Base-by-base conservation (phyloP, 2,329 filamentous ascomycete species). In the Stagonosporopsis rhizophila region DNA sequence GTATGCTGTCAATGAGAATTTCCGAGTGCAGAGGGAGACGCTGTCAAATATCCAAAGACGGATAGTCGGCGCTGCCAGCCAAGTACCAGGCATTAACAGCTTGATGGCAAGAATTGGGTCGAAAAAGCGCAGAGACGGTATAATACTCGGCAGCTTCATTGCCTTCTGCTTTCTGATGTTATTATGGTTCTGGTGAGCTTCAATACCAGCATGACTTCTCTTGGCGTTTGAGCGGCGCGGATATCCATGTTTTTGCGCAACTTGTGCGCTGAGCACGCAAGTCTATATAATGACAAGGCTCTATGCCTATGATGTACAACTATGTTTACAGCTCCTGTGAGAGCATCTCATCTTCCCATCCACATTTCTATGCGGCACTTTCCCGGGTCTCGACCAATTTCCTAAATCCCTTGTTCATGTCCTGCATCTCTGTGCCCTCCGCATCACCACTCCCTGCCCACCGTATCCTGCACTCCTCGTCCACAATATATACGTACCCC, bases 1-100 rank as follows among this genome's bases (percentile, higher is more conserved):
- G 7, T 99, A 99, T 78, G 93, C 94, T 11, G 92, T 98, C 49
- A 96, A 96, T 74, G 92, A 98, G 79, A 93, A 83, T 75, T 98
- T 99, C 75, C 83, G 85, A 14, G 71, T 92, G 52, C 95, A 99
- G 81, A 84, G 93, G 59, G 93, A 98, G 81, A 94, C 89, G 23
- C 78, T 99, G 60, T 85, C 89, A 40, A 96, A 86, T 75, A 94
- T 99, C 71, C 96, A 97, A 76, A 83, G 94, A 60, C 85, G 94
- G 61, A 98, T 99, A 75, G 92, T 91, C 4, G 83, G 89, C 30
- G 94, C 93, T 25, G 95, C 94, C 35, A 92, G 90, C 71, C 90
- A 96, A 73, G 89, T 99, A 15, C 95, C 95, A 0, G 95, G 95
- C 1, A 87, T 99, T 68, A 99, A 98, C 77, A 88, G 88, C 47